phyloP scores from a whole-genome alignment of 1,284 basidiomycete genomes.

The Ganoderma multipileum region DNA sequence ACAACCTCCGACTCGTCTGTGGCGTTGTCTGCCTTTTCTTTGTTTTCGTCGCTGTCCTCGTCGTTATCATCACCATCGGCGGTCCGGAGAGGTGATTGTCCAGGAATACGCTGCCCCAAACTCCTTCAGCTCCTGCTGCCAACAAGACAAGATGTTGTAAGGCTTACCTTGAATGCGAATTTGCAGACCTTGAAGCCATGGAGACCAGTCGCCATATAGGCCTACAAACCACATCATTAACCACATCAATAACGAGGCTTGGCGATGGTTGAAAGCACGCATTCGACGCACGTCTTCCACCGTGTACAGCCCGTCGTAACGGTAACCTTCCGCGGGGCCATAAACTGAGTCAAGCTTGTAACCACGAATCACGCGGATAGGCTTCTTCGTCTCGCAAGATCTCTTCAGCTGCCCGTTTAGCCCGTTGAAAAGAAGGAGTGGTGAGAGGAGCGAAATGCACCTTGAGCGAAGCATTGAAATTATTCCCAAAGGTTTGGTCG shows the following conservation, averaged over 20 bases:
- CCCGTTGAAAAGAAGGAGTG: background rate
- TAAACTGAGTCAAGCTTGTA: constrained; percentile 76
- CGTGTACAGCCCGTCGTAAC: constrained; percentile 84
- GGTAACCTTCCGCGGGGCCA: constrained; percentile 80
- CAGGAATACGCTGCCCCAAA: constrained; percentile 59
- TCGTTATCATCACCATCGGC: constrained; percentile 20
- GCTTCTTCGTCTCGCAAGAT: constrained; percentile 76
- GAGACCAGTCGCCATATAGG: constrained; percentile 26
- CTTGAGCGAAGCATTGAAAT: constrained; percentile 71
- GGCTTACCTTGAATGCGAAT: constrained; percentile 73
- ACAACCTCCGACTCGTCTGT: background rate
- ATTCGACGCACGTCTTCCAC: constrained; percentile 64
- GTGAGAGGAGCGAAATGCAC: constrained; percentile 42
- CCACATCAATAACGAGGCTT: background rate
- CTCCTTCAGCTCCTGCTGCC: background rate
- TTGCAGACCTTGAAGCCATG: constrained; percentile 80
- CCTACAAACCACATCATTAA: background rate
- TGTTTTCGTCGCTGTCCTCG: background rate
- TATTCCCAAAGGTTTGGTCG: constrained; percentile 79
- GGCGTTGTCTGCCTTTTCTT: background rate
- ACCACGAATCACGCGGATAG: constrained; percentile 84
- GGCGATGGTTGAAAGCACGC: background rate
- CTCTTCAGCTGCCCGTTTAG: constrained; percentile 46
- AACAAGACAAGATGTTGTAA: constrained; percentile 4
- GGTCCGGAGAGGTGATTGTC: constrained; percentile 57